Evolutionary conservation across 2,329 filamentous ascomycete genomes (phyloP).

Genomic region (Penicillium sp.): DNA sequence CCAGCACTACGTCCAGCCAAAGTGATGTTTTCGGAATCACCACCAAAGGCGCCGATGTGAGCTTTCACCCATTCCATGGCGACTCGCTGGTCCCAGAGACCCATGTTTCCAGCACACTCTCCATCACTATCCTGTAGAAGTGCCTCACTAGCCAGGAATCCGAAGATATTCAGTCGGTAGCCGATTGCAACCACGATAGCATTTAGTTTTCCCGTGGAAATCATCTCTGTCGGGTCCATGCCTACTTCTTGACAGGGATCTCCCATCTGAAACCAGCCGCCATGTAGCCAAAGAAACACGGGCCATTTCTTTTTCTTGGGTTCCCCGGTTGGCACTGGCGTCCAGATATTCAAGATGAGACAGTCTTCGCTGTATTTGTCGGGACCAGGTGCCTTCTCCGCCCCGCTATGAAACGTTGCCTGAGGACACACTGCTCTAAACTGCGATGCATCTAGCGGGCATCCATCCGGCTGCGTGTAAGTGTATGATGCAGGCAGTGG

Average conservation of each 20-base stretch:
- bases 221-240: background rate
- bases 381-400: background rate
- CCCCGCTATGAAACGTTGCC: background rate
- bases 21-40: slow-evolving; percentile 38
- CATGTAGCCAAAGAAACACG: background rate
- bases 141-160: slow-evolving; percentile 25
- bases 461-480: background rate
- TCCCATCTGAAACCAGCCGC: background rate
- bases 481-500: background rate
- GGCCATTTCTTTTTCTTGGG: background rate
- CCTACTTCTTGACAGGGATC: background rate
- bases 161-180: slow-evolving; percentile 45
- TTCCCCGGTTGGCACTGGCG: background rate
- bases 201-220: background rate
- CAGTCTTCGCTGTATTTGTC: background rate
- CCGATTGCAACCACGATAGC: slow-evolving; percentile 41
- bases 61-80: slow-evolving; percentile 37
- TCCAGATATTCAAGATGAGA: background rate
- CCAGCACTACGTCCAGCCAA: slow-evolving; percentile 46
- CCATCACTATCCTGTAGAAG: slow-evolving; percentile 29
- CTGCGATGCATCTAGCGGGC: background rate
- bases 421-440: background rate
- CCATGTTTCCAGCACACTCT: slow-evolving; percentile 33
- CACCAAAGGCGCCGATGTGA: slow-evolving; percentile 38
- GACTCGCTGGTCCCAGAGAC: slow-evolving; percentile 33